Evolutionary conservation across 164 flowering plant species (phyloP).

Genomic region (Platanus orientalis): DNA sequence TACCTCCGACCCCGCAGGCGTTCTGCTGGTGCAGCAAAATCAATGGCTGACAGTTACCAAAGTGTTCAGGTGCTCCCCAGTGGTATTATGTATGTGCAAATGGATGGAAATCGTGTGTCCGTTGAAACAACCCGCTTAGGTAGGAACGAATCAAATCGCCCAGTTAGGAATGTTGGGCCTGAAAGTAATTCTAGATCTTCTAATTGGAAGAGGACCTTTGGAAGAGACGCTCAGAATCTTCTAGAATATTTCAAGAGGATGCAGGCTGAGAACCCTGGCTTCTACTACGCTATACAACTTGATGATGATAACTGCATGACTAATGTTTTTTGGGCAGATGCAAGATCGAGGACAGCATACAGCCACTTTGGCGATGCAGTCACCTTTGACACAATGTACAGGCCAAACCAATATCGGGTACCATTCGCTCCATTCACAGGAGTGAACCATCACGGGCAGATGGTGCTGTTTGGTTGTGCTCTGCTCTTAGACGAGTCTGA

Average conservation of each 20-base stretch:
- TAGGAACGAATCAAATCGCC: constrained; percentile 24
- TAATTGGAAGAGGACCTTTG: constrained; percentile 32
- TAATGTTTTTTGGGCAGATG: constrained; percentile 80
- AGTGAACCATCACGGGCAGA: constrained; percentile 72
- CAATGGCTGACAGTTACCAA: constrained; percentile 14
- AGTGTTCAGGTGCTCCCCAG: constrained; percentile 12
- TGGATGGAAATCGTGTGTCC: constrained; percentile 33
- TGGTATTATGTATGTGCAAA: constrained; percentile 23
- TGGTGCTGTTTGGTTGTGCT: constrained; percentile 71
- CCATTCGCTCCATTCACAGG: constrained; percentile 82
- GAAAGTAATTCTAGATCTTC: constrained; percentile 15
- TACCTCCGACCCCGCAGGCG: constrained; percentile 42
- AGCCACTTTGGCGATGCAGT: constrained; percentile 71
- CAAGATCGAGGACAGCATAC: constrained; percentile 64
- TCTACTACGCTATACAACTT: constrained; percentile 68
- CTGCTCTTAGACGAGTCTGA: constrained; percentile 66
- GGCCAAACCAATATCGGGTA: constrained; percentile 49
- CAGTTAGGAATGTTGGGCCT: constrained; percentile 18
- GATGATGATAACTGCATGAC: constrained; percentile 62
- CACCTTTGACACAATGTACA: constrained; percentile 63
- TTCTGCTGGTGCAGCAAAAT: constrained; percentile 36
- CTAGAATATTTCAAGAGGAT: constrained; percentile 59
- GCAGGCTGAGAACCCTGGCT: constrained; percentile 74
- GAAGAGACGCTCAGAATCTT: constrained; percentile 58
- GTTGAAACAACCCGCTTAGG: constrained; percentile 24